Evolutionary conservation across 1,284 basidiomycete genomes (phyloP), one percentile per base, ranked within the genome.

Genomic region (Ceraceosorus guamensis): DNA sequence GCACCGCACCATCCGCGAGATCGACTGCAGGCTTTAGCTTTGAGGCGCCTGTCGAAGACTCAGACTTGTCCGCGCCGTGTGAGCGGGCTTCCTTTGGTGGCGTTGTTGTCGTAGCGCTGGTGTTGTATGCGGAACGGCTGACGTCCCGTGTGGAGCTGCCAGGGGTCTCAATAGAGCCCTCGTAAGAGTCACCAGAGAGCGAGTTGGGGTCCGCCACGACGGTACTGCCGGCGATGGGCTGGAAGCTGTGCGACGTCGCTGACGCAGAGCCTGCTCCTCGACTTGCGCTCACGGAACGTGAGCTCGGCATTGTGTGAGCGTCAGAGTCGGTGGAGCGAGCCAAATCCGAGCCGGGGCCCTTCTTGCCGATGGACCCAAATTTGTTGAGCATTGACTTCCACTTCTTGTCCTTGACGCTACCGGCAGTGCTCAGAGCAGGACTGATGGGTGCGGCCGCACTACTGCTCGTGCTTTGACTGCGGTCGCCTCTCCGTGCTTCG

Each of bases 321-420:
- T 18, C 39, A 8, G 13, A 16, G n/a, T 6, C 11, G 24, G 53
- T 16, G 14, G 34, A 2, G n/a, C n/a, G 14, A 18, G 37, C 50
- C 8, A 31, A n/a, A 18, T 10, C 43, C 0, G 50, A 55, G 24
- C 24, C 24, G 24, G 24, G 24, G 1, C 24, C 24, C 46, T 70
- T 72, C 11, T 62, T 61, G 48, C 66, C 67, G 13, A 72, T 64
- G 47, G 63, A 66, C 24, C 70, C 70, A 50, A 72, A 72, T 43
- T 70, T 70, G 3, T 41, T 41, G 58, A 72, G 65, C 62, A 72
- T 70, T 34, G 63, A 60, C 62, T 72, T 72, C 70, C 70, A 72
- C 55, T 72, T 72, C 52, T 71, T 72, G 60, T 71, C 70, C 54
- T 70, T 65, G 55, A 30, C 51, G n/a, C 47, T 37, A n/a, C 56